Conservation (phyloP, 495 filamentous ascomycete genomes). For the Zalerion maritima region DNA sequence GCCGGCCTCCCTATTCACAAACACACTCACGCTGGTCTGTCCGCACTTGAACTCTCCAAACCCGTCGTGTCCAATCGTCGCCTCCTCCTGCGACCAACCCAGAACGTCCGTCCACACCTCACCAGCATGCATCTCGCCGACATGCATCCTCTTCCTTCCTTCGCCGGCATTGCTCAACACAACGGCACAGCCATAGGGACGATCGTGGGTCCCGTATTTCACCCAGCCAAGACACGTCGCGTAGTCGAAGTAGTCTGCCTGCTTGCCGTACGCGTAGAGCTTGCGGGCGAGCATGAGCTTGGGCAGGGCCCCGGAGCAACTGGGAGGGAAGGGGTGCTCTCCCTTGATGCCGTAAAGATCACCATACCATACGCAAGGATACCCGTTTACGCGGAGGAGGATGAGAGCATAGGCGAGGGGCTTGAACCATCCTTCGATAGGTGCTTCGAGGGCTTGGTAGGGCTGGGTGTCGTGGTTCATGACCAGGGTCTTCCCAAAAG, state of each 20-base stretch:
- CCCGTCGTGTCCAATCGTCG: constrained; percentile 39
- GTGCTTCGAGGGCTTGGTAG: constrained; percentile 41
- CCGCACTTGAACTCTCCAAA: constrained; percentile 40
- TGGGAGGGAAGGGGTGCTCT: constrained; percentile 36
- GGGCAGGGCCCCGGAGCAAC: constrained; percentile 45
- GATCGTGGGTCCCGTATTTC: constrained; percentile 40
- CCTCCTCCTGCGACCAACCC: constrained; percentile 25
- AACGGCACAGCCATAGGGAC: constrained; percentile 38
- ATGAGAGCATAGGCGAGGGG: constrained; percentile 47
- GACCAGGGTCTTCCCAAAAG: constrained; percentile 24
- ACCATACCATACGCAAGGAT: constrained; percentile 61
- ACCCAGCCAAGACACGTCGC: constrained; percentile 57
- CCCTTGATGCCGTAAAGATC: constrained; percentile 57
- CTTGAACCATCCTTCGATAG: constrained; percentile 41
- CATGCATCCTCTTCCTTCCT: constrained; percentile 43
- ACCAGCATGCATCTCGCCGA: constrained; percentile 40
- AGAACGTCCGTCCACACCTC: constrained; percentile 51
- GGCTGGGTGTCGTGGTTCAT: constrained; percentile 47
- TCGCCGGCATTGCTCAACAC: constrained; percentile 41
- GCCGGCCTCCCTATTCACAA: constrained; percentile 42
- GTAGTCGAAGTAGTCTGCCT: constrained; percentile 54
- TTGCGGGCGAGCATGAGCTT: constrained; percentile 49
- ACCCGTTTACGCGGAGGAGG: constrained; percentile 47
- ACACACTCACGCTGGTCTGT: constrained; percentile 41
- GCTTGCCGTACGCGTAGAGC: constrained; percentile 52